These are phyloP conservation scores for Eutypella sp. DNA, from an alignment of 2,329 filamentous ascomycete genomes.

Conservation along the genomic window DNA sequence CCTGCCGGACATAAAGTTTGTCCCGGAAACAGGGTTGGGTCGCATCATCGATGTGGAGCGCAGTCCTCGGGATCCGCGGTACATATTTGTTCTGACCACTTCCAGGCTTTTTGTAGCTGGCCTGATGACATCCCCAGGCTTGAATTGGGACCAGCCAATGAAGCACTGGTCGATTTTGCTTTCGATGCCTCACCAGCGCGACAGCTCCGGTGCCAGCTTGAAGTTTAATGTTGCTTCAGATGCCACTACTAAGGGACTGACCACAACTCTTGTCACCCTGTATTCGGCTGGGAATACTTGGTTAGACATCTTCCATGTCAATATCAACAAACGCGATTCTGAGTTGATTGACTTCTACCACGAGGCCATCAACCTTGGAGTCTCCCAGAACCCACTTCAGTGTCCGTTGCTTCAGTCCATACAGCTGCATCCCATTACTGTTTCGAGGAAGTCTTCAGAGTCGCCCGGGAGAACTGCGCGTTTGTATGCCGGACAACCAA, in stretches of 20 bases:
- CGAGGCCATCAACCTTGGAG: constrained; percentile 13
- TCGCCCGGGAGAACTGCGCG: constrained; percentile 6
- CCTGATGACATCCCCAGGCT: constrained; percentile 11
- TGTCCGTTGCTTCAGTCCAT: constrained; percentile 13
- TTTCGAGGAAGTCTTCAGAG: constrained; percentile 17
- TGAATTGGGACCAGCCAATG: constrained; percentile 12
- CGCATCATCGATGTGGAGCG: constrained; percentile 23
- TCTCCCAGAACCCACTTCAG: constrained; percentile 4
- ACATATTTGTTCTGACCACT: constrained; percentile 26
- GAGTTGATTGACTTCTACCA: constrained; percentile 18
- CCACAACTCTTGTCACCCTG: constrained; percentile 19
- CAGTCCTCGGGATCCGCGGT: constrained; percentile 21
- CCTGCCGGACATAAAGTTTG: constrained; percentile 21
- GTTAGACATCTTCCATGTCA: constrained; percentile 22
- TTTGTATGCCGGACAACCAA: constrained; percentile 26
- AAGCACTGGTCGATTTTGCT: constrained; percentile 29
- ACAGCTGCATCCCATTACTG: constrained; percentile 13
- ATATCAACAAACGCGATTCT: constrained; percentile 14
- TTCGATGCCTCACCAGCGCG: constrained; percentile 41
- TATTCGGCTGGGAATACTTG: constrained; percentile 19
- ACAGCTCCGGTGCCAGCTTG: constrained; percentile 31
- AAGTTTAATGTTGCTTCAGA: constrained; percentile 33
- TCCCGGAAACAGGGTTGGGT: constrained; percentile 15
- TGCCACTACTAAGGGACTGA: constrained; percentile 5
- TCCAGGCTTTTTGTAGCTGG: constrained; percentile 23